phyloP scores from a whole-genome alignment of 1,284 basidiomycete species.

The Malassezia cuniculi region DNA sequence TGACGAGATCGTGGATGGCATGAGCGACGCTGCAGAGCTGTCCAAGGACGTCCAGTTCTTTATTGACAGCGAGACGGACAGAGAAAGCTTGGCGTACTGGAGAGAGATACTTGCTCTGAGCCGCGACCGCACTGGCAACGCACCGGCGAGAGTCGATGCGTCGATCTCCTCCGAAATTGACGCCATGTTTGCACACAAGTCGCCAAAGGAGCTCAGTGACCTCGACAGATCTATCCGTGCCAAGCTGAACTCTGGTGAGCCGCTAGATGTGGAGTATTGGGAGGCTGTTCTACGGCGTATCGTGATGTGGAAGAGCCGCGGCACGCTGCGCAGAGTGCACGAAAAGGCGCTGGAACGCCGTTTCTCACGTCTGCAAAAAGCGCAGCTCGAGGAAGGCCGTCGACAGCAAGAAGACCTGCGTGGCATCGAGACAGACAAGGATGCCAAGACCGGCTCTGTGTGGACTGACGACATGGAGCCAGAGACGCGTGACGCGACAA shows the following conservation, averaged over 20 bases:
- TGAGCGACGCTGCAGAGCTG: conserved; percentile 74
- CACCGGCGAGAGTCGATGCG: conserved; percentile 35
- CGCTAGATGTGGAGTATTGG: conserved; percentile 96
- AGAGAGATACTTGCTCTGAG: conserved; percentile 95
- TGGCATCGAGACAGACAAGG: conserved; percentile 51
- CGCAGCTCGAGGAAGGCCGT: conserved; percentile 83
- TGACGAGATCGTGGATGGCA: conserved; percentile 83
- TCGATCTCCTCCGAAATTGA: conserved; percentile 33
- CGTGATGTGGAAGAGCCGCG: conserved; percentile 97
- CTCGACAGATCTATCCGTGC: conserved; percentile 74
- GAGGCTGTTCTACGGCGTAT: conserved; percentile 78
- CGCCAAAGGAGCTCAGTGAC: conserved; percentile 58
- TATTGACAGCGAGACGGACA: conserved; percentile 68
- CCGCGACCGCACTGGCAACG: conserved; percentile 61
- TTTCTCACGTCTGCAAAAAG: conserved; percentile 82
- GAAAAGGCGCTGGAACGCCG: conserved; percentile 91
- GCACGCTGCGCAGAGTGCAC: conserved; percentile 78
- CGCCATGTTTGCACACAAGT: conserved; percentile 30
- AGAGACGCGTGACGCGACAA: conserved; percentile 11
- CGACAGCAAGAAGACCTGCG: conserved; percentile 57
- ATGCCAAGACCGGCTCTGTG: conserved; percentile 1
- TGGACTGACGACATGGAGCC: conserved; percentile 33
- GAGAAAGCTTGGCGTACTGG: conserved; percentile 90
- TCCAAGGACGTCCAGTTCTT: conserved; percentile 90
- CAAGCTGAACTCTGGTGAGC: conserved; percentile 80